Percentiles rank a stretch among this genome's conserved stretches.
phyloP scores from a whole-genome alignment of 2,329 filamentous ascomycete species.

The Alternaria longipes region DNA sequence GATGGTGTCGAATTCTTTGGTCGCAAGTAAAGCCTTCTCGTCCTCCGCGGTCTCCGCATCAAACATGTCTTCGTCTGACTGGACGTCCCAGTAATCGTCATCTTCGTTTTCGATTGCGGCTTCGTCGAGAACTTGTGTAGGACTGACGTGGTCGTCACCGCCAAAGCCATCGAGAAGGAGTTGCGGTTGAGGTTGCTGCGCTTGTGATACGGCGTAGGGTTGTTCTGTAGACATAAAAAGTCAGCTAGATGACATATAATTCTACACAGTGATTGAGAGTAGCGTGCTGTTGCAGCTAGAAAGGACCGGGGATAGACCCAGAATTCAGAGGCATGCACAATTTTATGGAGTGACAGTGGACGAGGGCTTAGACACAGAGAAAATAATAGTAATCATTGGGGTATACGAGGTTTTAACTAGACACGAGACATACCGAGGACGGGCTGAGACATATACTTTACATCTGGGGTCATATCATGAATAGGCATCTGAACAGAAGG shows the following conservation, averaged over 20 bases:
- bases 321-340: constrained; percentile 19
- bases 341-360: constrained; percentile 8
- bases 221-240: constrained; percentile 35
- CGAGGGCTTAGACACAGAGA: constrained; percentile 24
- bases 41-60: constrained; percentile 32
- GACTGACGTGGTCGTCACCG: constrained; percentile 52
- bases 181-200: constrained; percentile 26
- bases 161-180: constrained; percentile 46
- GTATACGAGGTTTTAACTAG: constrained; percentile 48
- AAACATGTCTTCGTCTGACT: constrained; percentile 58
- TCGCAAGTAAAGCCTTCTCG: constrained; percentile 35
- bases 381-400: constrained; percentile 45
- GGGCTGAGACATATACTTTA: constrained; percentile 51
- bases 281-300: background rate
- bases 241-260: constrained; percentile 28
- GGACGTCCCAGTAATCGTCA: constrained; percentile 61
- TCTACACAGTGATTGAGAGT: background rate
- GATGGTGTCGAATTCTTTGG: constrained; percentile 49
- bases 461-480: constrained; percentile 47
- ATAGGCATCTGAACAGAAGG: constrained; percentile 47
- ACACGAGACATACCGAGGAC: constrained; percentile 54
- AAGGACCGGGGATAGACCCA: constrained; percentile 1
- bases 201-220: constrained; percentile 25
- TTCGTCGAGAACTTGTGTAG: constrained; percentile 49
- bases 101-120: constrained; percentile 57